Percentiles rank a stretch among this genome's conserved stretches.
Conservation (phyloP, 148 eudicot genomes). For the Fagopyrum homotropicum region DNA sequence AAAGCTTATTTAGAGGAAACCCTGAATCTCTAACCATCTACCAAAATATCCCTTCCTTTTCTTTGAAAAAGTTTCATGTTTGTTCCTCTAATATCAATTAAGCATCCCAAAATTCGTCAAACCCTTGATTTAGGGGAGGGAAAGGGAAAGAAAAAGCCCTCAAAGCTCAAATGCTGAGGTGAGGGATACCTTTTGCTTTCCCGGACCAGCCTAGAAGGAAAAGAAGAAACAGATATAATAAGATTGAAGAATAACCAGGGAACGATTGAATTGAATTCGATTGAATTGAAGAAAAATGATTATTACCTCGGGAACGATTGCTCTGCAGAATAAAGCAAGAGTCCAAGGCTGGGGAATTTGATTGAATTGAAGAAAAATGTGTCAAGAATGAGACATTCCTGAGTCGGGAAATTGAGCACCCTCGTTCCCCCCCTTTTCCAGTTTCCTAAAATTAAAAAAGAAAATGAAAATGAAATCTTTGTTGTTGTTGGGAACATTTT, state of each 20-base stretch:
- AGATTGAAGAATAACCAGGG: neutral
- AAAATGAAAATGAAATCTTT: neutral
- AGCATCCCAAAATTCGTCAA: neutral
- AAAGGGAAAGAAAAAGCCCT: slow-evolving; percentile 35
- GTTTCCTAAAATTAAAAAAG: neutral
- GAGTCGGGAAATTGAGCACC: slow-evolving; percentile 26
- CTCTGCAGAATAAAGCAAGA: slow-evolving; percentile 38
- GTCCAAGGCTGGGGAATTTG: slow-evolving; percentile 55
- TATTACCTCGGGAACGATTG: slow-evolving; percentile 55
- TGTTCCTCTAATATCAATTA: neutral
- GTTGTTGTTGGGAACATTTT: neutral
- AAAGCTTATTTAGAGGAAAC: slow-evolving; percentile 6
- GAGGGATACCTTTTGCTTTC: slow-evolving; percentile 18
- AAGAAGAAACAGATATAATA: neutral
- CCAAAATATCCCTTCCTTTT: neutral
- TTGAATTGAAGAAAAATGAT: neutral
- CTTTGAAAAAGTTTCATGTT: slow-evolving; percentile 21
- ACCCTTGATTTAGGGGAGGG: slow-evolving; percentile 14
- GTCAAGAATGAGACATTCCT: slow-evolving; percentile 22
- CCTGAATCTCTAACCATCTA: slow-evolving; percentile 3
- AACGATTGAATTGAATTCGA: neutral
- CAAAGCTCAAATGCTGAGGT: slow-evolving; percentile 15
- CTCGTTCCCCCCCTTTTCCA: slow-evolving; percentile 16
- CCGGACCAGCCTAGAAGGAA: slow-evolving; percentile 57
- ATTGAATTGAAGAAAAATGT: slow-evolving; percentile 28